Percentiles rank a stretch among this genome's conserved stretches.
Evolutionary conservation across 441 rosid species (phyloP).

Genomic region (Pelargonium hybrid): DNA sequence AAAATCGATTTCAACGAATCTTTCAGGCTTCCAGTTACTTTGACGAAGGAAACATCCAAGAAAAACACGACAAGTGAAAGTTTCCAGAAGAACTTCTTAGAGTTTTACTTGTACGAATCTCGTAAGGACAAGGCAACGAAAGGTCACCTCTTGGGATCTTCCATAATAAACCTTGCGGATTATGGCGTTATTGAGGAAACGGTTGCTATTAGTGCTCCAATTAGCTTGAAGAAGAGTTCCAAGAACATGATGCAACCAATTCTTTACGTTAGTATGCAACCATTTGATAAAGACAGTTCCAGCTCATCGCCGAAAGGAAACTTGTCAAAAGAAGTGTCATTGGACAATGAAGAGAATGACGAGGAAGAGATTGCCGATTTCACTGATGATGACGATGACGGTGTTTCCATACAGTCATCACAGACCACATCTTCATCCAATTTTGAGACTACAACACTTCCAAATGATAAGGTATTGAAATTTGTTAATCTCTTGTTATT

Average conservation of each 20-base stretch:
- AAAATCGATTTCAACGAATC: slow-evolving; percentile 80
- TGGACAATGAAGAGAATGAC: slow-evolving; percentile 45
- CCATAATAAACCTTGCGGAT: slow-evolving; percentile 64
- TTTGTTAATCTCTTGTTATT: slow-evolving; percentile 1
- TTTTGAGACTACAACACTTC: slow-evolving; percentile 28
- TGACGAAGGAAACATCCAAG: slow-evolving; percentile 45
- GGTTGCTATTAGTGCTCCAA: slow-evolving; percentile 31
- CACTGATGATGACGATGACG: slow-evolving; percentile 69
- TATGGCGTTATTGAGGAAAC: slow-evolving; percentile 51
- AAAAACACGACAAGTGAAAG: slow-evolving; percentile 38
- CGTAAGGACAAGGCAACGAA: slow-evolving; percentile 58
- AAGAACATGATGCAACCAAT: slow-evolving; percentile 37
- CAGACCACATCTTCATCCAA: slow-evolving; percentile 36
- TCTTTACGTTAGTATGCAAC: slow-evolving; percentile 49
- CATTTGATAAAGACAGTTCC: slow-evolving; percentile 39
- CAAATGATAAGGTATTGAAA: slow-evolving; percentile 37
- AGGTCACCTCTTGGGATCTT: slow-evolving; percentile 46
- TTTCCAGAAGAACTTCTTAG: slow-evolving; percentile 57
- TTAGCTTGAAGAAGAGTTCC: slow-evolving; percentile 51
- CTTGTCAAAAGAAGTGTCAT: slow-evolving; percentile 34
- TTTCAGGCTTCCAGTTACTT: slow-evolving; percentile 68
- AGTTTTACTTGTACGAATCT: slow-evolving; percentile 76
- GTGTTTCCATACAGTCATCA: slow-evolving; percentile 45
- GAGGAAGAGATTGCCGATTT: slow-evolving; percentile 56
- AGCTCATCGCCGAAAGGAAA: slow-evolving; percentile 21